These are phyloP conservation scores for Primulina huaijiensis DNA, from an alignment of 257 asterid species.

Conservation along the genomic window DNA sequence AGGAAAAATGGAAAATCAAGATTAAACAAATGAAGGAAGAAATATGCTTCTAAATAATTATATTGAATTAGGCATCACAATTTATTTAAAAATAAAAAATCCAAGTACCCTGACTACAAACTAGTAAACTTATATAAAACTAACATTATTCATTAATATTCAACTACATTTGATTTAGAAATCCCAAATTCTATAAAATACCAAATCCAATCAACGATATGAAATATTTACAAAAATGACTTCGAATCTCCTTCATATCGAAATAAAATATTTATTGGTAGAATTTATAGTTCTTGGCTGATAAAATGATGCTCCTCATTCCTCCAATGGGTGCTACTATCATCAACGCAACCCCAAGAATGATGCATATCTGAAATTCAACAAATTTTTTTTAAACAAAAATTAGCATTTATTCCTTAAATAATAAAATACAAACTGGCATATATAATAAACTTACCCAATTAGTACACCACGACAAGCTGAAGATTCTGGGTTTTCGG, in stretches of 20 bases:
- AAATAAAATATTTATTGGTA: constrained; percentile 37
- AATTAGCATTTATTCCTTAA: background rate
- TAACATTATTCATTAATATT: background rate
- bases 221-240: background rate
- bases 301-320: constrained; percentile 50
- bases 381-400: background rate
- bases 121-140: too few relatives aligned
- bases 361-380: constrained; percentile 41
- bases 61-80: too few relatives aligned
- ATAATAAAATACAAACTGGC: background rate
- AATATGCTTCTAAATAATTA: too few relatives aligned
- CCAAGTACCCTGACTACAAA: too few relatives aligned
- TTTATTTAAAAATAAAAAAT: too few relatives aligned
- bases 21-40: too few relatives aligned
- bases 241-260: background rate
- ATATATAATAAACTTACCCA: constrained; percentile 37
- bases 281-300: constrained; percentile 49
- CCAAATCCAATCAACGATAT: background rate
- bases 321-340: constrained; percentile 66
- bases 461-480: constrained; percentile 47
- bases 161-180: background rate
- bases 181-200: background rate
- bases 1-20: too few relatives aligned
- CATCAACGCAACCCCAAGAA: constrained; percentile 45
- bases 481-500: constrained; percentile 34